A percentile compares a stretch with the other conserved stretches of the same genome.
phyloP scores from a whole-genome alignment of 75 land plant species.

The Chamaecyparis obtusa region DNA sequence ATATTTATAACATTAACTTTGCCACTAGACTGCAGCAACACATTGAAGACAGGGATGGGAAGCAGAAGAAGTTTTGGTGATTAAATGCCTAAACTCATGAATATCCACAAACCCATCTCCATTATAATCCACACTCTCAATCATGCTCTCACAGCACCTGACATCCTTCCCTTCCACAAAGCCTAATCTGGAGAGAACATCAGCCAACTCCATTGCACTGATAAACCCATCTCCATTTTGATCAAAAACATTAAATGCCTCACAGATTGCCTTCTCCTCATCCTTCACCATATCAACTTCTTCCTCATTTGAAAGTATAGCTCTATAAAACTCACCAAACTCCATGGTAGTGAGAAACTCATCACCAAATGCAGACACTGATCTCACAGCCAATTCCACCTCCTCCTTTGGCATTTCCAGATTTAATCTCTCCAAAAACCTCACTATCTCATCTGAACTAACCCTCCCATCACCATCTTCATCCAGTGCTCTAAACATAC shows the following conservation, averaged over 20 bases:
- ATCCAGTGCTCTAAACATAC: no score
- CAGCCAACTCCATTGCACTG: slow-evolving; percentile 39
- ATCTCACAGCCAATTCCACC: no score
- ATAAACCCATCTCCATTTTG: slow-evolving; percentile 58
- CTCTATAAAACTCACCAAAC: not conserved
- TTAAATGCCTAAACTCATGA: slow-evolving; percentile 35
- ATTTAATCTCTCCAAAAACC: no score
- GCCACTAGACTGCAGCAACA: not conserved
- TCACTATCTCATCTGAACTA: no score
- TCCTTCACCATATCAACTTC: no score
- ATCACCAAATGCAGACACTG: no score
- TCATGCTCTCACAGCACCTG: slow-evolving; percentile 40
- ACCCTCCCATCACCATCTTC: no score
- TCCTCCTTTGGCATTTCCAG: no score
- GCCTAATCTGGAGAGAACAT: slow-evolving; percentile 34
- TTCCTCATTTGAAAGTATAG: not conserved
- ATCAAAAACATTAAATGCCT: slow-evolving; percentile 15
- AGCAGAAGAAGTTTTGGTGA: slow-evolving; percentile 17
- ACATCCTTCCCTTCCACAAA: slow-evolving; percentile 16
- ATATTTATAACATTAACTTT: no score
- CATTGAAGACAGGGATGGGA: not conserved
- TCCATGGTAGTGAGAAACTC: no score
- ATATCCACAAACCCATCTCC: slow-evolving; percentile 47
- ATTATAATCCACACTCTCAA: slow-evolving; percentile 32
- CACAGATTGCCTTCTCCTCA: no score